Conservation (phyloP, 371 early-diverging fungal species). For the Blakeslea trispora region DNA sequence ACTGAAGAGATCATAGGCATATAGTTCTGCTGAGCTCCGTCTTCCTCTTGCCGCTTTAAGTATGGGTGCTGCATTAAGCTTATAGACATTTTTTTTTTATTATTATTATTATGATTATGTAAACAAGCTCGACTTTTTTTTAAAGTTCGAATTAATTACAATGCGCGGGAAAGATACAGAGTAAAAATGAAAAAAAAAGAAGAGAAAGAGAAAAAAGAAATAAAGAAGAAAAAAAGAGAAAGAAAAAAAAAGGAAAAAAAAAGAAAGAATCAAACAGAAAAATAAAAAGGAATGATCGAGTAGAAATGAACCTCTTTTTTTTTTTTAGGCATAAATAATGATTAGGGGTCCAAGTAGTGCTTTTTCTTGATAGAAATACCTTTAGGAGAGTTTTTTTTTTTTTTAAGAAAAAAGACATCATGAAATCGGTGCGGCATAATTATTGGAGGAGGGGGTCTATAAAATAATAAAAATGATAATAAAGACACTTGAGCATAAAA, state of each 20-base stretch:
- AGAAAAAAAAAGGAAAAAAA: slow-evolving; percentile 15
- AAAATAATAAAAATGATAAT: no score
- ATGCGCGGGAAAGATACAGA: slow-evolving; percentile 12
- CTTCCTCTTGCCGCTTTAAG: slow-evolving; percentile 15
- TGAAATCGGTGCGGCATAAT: background rate
- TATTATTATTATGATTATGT: slow-evolving; percentile 1
- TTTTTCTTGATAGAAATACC: slow-evolving; percentile 1
- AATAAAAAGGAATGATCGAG: slow-evolving; percentile 6
- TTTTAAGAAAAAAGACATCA: background rate
- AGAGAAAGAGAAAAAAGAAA: slow-evolving; percentile 9
- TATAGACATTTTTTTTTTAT: slow-evolving; percentile 15
- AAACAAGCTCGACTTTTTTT: slow-evolving; percentile 5
- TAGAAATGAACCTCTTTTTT: no score
- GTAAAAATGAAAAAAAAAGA: slow-evolving; percentile 4
- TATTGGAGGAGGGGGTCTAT: no score
- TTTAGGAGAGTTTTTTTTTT: background rate
- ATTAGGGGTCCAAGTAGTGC: background rate
- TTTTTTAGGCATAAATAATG: slow-evolving; percentile 18
- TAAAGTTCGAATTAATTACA: slow-evolving; percentile 14
- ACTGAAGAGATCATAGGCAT: slow-evolving; percentile 12
- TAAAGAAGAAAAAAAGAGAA: slow-evolving; percentile 15
- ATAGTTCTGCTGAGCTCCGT: background rate
- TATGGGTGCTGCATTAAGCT: slow-evolving; percentile 15
- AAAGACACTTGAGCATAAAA: no score
- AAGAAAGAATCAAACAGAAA: slow-evolving; percentile 18